Evolutionary conservation across 1,139 yeast genomes (phyloP), one percentile per base, ranked within the genome.

Genomic region (Hyphopichia pseudoburtonii): DNA sequence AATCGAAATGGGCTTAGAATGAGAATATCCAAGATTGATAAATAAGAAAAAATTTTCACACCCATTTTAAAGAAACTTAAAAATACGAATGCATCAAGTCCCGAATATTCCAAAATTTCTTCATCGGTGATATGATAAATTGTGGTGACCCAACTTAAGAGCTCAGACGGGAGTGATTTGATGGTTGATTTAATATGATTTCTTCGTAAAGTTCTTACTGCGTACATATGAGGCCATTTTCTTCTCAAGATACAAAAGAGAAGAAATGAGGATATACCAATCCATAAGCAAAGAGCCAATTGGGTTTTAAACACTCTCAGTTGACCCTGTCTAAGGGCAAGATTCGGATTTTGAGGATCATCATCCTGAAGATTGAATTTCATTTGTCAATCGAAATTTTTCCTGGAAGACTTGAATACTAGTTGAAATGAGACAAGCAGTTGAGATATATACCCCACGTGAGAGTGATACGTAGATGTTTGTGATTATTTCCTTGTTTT

Each of bases 141-240:
- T 16, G 62, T 65, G 24, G 47, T 44, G 22, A 71, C 60, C 78
- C 78, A 72, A 6, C 66, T 66, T 47, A 71, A 67, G 41, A 64
- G 53, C 33, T 56, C 56, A 30, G 53, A 48, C 9, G 77, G 76
- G 26, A 71, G 52, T n/a, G 58, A 62, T 37, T 60, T 61, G 42
- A 69, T 51, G 3, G 46, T 38, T 10, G 16, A 9, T 23, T 48
- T 48, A 22, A 52, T 51, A 35, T 59, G 54, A 34, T 57, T 52
- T 39, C 59, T 57, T 38, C 77, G 51, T 28, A 72, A 49, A 7
- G 77, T 70, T 42, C 78, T 47, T 14, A 71, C 72, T n/a, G 78
- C 77, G 45, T 73, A 73, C 44, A 73, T 69, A 46, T 70, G 77
- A 16, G 78, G 78, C 75, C 77, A 73, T 47, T 66, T 57, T 36